Evolutionary conservation across 2,329 filamentous ascomycete species (phyloP).

Genomic region (Lomentospora prolificans): DNA sequence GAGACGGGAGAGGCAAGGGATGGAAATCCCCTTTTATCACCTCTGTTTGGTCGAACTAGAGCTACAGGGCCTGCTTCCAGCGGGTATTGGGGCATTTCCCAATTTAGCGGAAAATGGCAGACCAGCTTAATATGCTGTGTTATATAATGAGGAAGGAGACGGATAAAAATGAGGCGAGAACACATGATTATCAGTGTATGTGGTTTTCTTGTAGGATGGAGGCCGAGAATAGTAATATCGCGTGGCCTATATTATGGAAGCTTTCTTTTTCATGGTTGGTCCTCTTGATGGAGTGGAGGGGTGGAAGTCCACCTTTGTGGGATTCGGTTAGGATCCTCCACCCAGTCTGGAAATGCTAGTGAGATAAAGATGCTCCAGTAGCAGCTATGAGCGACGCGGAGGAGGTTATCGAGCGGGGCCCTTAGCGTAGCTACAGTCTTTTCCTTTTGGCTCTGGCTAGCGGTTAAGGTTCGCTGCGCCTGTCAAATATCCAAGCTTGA

Average conservation of each 20-base stretch:
- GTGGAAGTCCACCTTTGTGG: background rate
- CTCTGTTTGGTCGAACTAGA: background rate
- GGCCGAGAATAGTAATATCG: background rate
- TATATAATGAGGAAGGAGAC: background rate
- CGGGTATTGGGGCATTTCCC: background rate
- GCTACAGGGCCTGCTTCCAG: background rate
- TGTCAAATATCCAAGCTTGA: background rate
- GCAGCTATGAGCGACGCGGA: too few species aligned
- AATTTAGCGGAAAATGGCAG: background rate
- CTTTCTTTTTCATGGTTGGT: background rate
- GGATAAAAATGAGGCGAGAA: background rate
- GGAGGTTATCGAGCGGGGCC: too few species aligned
- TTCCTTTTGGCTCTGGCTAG: background rate
- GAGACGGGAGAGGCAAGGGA: background rate
- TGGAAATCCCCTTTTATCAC: background rate
- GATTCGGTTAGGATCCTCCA: background rate
- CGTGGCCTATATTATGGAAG: background rate
- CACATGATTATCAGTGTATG: constrained; percentile 7
- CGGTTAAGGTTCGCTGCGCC: background rate
- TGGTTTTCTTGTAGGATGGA: background rate
- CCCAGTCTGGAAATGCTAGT: background rate
- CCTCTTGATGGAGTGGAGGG: background rate
- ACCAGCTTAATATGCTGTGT: background rate
- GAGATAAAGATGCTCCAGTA: background rate
- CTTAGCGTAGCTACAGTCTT: too few species aligned